A percentile compares a stretch with the other conserved stretches of the same genome.
Evolutionary conservation across 192 early-diverging fungal species (phyloP).

Genomic region (Umbelopsis isabellina): DNA sequence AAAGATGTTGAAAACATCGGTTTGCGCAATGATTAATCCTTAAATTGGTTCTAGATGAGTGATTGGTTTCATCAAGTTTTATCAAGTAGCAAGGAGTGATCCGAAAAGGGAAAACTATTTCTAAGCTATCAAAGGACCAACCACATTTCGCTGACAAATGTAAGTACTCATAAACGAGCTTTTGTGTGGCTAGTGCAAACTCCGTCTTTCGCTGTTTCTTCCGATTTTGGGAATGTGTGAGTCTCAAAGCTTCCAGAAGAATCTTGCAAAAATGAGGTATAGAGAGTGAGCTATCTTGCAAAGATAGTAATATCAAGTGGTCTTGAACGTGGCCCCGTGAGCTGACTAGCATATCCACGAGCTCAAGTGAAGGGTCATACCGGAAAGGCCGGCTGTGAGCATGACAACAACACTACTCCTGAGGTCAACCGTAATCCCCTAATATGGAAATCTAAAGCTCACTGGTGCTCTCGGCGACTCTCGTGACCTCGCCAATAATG

Average conservation of each 20-base stretch:
- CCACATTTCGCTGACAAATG: neutral
- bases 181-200: conserved; percentile 9
- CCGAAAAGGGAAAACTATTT: no score
- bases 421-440: neutral
- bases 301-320: neutral
- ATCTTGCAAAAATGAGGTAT: neutral
- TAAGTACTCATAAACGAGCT: neutral
- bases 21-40: no score
- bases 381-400: no score
- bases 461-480: conserved; percentile 14
- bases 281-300: neutral
- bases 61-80: no score
- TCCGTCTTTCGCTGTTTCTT: neutral
- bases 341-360: neutral
- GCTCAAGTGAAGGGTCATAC: no score
- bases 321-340: neutral
- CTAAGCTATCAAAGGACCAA: no score
- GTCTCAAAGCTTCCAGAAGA: neutral
- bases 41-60: no score
- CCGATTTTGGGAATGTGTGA: conserved; percentile 8
- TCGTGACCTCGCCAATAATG: conserved; percentile 11
- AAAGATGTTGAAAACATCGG: no score
- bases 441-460: conserved; percentile 1
- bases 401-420: no score
- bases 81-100: no score